These are phyloP conservation scores for Halenospora varia DNA, from an alignment of 495 filamentous ascomycete species.

Conservation along the genomic window DNA sequence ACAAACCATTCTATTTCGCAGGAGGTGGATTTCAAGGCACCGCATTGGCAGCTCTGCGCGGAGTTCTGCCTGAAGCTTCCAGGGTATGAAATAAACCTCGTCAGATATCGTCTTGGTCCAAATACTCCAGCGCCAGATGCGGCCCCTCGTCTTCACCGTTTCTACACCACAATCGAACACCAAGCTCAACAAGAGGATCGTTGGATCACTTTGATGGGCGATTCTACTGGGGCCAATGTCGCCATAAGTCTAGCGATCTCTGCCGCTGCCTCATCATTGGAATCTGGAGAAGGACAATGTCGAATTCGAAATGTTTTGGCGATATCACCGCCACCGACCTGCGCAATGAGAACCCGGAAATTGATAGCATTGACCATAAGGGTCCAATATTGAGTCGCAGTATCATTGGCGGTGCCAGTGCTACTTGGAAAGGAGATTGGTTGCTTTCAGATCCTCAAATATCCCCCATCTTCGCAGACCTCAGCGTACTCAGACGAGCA, in stretches of 20 bases:
- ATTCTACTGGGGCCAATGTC: slow-evolving; percentile 11
- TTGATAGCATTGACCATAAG: slow-evolving; percentile 23
- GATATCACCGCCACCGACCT: slow-evolving; percentile 36
- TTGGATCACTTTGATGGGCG: slow-evolving; percentile 8
- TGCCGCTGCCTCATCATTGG: background rate
- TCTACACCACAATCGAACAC: background rate
- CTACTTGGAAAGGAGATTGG: slow-evolving; percentile 30
- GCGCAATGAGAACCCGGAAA: slow-evolving; percentile 32
- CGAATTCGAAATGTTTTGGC: slow-evolving; percentile 26
- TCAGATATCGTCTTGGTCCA: background rate
- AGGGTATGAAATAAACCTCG: background rate
- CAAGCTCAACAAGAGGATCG: background rate
- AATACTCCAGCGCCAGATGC: slow-evolving; percentile 1
- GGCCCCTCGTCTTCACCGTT: background rate
- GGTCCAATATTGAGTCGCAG: slow-evolving; percentile 34
- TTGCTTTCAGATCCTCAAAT: slow-evolving; percentile 12
- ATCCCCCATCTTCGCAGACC: slow-evolving; percentile 10
- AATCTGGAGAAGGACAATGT: background rate
- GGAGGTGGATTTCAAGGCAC: slow-evolving; percentile 34
- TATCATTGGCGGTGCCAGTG: slow-evolving; percentile 29
- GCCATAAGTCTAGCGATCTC: slow-evolving; percentile 6
- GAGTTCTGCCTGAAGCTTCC: slow-evolving; percentile 15
- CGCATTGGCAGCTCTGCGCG: slow-evolving; percentile 32
- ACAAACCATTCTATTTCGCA: slow-evolving; percentile 34
- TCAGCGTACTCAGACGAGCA: slow-evolving; percentile 10